These are phyloP conservation scores for Exophiala viscosa DNA, from an alignment of 2,329 filamentous ascomycete species.

Conservation along the genomic window DNA sequence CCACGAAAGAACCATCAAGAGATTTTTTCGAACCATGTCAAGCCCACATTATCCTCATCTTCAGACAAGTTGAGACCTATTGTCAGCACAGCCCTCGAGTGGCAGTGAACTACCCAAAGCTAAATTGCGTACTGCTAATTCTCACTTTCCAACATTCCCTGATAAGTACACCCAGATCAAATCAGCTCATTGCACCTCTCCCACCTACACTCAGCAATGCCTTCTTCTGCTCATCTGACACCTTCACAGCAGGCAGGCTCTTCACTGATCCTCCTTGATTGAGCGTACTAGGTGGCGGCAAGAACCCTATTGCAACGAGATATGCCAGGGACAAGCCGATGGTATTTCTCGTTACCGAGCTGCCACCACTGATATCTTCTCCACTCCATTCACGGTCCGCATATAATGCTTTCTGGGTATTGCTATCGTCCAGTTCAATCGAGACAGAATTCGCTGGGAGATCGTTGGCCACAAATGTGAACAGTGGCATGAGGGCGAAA, in stretches of 20 bases:
- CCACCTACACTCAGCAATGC: slow-evolving; percentile 53
- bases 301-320: slow-evolving; percentile 60
- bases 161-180: too few species aligned
- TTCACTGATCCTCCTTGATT: slow-evolving; percentile 21
- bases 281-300: slow-evolving; percentile 43
- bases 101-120: too few species aligned
- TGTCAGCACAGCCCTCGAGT: too few species aligned
- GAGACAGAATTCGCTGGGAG: slow-evolving; percentile 67
- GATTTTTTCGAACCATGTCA: too few species aligned
- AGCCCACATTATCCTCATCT: too few species aligned
- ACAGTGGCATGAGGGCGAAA: slow-evolving; percentile 69
- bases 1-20: too few species aligned
- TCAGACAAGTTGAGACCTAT: too few species aligned
- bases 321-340: slow-evolving; percentile 64
- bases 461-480: slow-evolving; percentile 68
- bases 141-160: too few species aligned
- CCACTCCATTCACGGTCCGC: slow-evolving; percentile 60
- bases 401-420: slow-evolving; percentile 62
- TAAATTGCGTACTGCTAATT: too few species aligned
- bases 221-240: slow-evolving; percentile 47
- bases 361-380: slow-evolving; percentile 54
- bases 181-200: slow-evolving; percentile 37
- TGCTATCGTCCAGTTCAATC: slow-evolving; percentile 69
- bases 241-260: slow-evolving; percentile 43
- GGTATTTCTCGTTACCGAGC: slow-evolving; percentile 57